A percentile compares a stretch with the other conserved stretches of the same genome.
Evolutionary conservation across 495 filamentous ascomycete species (phyloP).

Genomic region (Cladorrhinum samala): DNA sequence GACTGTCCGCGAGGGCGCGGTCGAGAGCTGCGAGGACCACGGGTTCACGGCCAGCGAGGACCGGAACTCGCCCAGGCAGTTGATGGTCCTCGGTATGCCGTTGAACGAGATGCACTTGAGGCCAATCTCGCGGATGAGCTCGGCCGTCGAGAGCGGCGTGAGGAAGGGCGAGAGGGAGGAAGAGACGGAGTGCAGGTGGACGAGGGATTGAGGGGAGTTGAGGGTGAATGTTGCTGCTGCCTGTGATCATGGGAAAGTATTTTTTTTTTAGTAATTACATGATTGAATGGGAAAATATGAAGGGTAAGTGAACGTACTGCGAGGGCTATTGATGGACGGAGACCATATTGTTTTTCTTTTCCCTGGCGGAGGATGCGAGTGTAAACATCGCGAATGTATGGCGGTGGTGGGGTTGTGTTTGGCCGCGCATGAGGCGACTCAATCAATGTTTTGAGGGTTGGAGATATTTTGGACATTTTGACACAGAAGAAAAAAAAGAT

Average conservation of each 20-base stretch:
- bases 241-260: constrained; percentile 11
- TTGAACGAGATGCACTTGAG: constrained; percentile 83
- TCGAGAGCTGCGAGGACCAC: constrained; percentile 37
- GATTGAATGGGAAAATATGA: not conserved
- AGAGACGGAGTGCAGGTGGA: constrained; percentile 43
- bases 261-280: not conserved
- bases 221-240: constrained; percentile 34
- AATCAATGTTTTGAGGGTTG: constrained; percentile 64
- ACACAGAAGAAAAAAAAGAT: not conserved
- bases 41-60: constrained; percentile 46
- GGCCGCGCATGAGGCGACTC: constrained; percentile 61
- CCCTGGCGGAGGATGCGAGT: constrained; percentile 52
- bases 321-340: constrained; percentile 58
- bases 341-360: constrained; percentile 46
- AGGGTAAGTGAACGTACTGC: constrained; percentile 39
- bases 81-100: constrained; percentile 75
- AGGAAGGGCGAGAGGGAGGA: constrained; percentile 18
- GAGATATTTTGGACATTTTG: not conserved
- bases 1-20: constrained; percentile 42
- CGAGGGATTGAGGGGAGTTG: constrained; percentile 31
- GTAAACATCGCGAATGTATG: constrained; percentile 54
- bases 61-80: constrained; percentile 64
- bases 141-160: constrained; percentile 51
- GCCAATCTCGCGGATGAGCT: constrained; percentile 72
- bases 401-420: constrained; percentile 57